Percentiles rank a stretch among this genome's conserved stretches.
These are phyloP conservation scores for Ceratocystis colombiana DNA, from an alignment of 2,329 filamentous ascomycete genomes.

Conservation along the genomic window DNA sequence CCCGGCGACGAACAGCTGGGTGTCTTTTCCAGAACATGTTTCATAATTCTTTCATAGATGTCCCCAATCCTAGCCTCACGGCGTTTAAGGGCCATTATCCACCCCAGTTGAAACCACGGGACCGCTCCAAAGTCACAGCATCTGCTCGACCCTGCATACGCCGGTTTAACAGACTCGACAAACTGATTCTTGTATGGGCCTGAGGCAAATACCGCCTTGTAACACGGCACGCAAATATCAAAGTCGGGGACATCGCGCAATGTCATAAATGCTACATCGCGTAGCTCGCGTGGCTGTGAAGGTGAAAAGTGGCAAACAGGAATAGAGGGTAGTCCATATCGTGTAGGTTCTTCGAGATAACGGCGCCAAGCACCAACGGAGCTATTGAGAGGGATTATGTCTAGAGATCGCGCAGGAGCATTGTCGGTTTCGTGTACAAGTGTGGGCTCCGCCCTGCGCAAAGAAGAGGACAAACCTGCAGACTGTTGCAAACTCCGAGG, in stretches of 20 bases:
- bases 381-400: constrained; percentile 18
- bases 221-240: constrained; percentile 75
- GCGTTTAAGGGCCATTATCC: constrained; percentile 67
- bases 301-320: constrained; percentile 48
- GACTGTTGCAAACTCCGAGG: constrained; percentile 28
- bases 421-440: constrained; percentile 8
- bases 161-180: constrained; percentile 41
- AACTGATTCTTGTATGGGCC: constrained; percentile 61
- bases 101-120: constrained; percentile 76
- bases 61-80: constrained; percentile 50
- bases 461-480: constrained; percentile 14
- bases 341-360: constrained; percentile 44
- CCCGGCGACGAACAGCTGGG: constrained; percentile 28
- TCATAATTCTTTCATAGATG: constrained; percentile 57
- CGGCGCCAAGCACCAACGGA: constrained; percentile 39
- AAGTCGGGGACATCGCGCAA: constrained; percentile 60
- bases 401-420: not conserved
- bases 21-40: constrained; percentile 36
- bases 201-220: constrained; percentile 55
- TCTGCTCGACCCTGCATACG: constrained; percentile 32
- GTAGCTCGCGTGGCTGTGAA: constrained; percentile 45
- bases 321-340: constrained; percentile 40
- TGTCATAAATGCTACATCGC: constrained; percentile 66
- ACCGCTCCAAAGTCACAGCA: constrained; percentile 68
- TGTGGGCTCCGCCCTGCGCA: constrained; percentile 17